Evolutionary conservation across 2,329 filamentous ascomycete genomes (phyloP).

Genomic region (Paecilomyces dactylethromorphus): DNA sequence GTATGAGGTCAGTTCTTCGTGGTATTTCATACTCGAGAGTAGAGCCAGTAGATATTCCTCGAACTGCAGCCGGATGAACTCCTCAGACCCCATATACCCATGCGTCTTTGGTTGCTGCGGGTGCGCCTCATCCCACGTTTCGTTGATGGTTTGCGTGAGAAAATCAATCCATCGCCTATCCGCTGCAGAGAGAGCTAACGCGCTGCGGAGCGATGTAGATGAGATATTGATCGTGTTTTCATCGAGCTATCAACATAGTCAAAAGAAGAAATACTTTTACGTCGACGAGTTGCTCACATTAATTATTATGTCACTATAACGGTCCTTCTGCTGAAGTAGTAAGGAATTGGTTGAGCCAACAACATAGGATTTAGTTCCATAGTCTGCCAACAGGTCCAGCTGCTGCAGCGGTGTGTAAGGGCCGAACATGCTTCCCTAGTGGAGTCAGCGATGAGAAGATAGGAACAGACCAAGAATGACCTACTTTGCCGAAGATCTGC

Average conservation of each 20-base stretch:
- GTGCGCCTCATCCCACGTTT: conserved; percentile 93
- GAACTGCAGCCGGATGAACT: conserved; percentile 94
- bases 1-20: conserved; percentile 54
- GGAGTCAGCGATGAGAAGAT: conserved; percentile 58
- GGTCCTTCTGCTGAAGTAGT: conserved; percentile 85
- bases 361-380: conserved; percentile 93
- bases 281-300: conserved; percentile 55
- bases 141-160: conserved; percentile 83
- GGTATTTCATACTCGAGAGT: conserved; percentile 84
- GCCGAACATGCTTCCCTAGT: conserved; percentile 84
- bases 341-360: conserved; percentile 96
- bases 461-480: conserved; percentile 25
- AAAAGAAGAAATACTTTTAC: not conserved
- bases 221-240: conserved; percentile 79
- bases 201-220: conserved; percentile 68
- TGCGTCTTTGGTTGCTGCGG: conserved; percentile 86
- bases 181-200: conserved; percentile 71
- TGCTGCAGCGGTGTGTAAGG: conserved; percentile 96
- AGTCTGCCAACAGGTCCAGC: conserved; percentile 86
- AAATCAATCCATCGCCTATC: conserved; percentile 97
- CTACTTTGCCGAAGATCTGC: conserved; percentile 86
- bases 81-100: conserved; percentile 91
- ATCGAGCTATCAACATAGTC: conserved; percentile 53
- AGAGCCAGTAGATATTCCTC: conserved; percentile 92
- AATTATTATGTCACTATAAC: conserved; percentile 92